Conservation (phyloP, 2,329 filamentous ascomycete species). For the Pyricularia sp. region DNA sequence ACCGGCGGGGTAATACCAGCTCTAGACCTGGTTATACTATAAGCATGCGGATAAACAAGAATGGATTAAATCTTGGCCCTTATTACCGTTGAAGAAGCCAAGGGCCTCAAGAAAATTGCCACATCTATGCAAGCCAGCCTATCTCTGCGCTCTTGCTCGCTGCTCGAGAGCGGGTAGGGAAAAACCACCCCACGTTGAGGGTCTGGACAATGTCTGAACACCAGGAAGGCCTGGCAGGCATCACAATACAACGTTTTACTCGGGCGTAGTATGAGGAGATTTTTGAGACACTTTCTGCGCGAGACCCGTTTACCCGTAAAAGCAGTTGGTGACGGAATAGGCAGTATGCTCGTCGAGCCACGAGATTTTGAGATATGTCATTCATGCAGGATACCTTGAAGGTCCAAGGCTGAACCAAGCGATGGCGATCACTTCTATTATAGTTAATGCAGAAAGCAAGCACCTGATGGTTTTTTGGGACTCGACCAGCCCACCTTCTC, state of each 20-base stretch:
- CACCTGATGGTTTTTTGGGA: background rate
- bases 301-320: background rate
- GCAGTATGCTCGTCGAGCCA: background rate
- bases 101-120: background rate
- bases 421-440: background rate
- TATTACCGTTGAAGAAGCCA: background rate
- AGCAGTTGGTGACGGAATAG: background rate
- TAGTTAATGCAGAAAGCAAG: background rate
- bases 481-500: background rate
- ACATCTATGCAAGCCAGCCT: background rate
- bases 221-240: background rate
- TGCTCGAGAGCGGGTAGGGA: background rate
- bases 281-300: background rate
- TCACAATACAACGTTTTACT: background rate
- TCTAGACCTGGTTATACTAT: background rate
- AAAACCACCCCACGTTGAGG: background rate
- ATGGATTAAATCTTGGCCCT: background rate
- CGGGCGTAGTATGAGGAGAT: background rate
- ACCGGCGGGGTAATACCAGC: background rate
- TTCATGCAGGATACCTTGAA: background rate
- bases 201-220: background rate
- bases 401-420: background rate
- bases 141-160: background rate
- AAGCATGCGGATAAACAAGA: background rate
- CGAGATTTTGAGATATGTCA: background rate